Percentiles rank a stretch among this genome's conserved stretches.
phyloP scores from a whole-genome alignment of 768 basidiomycete species.

The Pleurotus djamor region DNA sequence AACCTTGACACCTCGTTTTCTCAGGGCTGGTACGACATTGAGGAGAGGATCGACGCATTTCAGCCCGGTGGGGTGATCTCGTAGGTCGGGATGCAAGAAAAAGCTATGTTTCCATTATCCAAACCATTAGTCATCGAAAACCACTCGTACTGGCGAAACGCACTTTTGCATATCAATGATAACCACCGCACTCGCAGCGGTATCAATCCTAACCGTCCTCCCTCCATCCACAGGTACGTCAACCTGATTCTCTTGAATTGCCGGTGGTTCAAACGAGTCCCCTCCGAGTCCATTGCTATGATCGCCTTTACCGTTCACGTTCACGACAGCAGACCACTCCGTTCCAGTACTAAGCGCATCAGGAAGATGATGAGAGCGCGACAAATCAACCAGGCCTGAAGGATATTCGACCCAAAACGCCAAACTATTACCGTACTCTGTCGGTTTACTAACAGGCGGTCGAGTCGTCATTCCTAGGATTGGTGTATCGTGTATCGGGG shows the following conservation, averaged over 20 bases:
- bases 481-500: slow-evolving; percentile 31
- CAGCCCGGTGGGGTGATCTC: slow-evolving; percentile 52
- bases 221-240: slow-evolving; percentile 56
- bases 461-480: slow-evolving; percentile 44
- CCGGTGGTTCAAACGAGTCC: slow-evolving; percentile 19
- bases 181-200: slow-evolving; percentile 50
- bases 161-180: slow-evolving; percentile 79
- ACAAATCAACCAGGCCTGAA: slow-evolving; percentile 58
- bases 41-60: slow-evolving; percentile 55
- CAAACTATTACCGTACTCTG: slow-evolving; percentile 51
- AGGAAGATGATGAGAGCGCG: slow-evolving; percentile 41
- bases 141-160: slow-evolving; percentile 7
- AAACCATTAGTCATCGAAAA: background rate
- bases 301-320: too few relatives aligned
- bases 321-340: too few relatives aligned
- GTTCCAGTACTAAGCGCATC: too few relatives aligned
- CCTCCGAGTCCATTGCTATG: background rate
- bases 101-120: slow-evolving; percentile 44
- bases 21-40: slow-evolving; percentile 43
- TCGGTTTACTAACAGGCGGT: slow-evolving; percentile 40
- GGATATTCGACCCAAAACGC: slow-evolving; percentile 74
- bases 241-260: slow-evolving; percentile 34
- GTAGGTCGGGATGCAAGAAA: slow-evolving; percentile 62
- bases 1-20: slow-evolving; percentile 50
- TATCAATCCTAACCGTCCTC: slow-evolving; percentile 48